Base-by-base conservation (phyloP, 371 early-diverging fungal genomes). In the Mucor circinelloides region DNA sequence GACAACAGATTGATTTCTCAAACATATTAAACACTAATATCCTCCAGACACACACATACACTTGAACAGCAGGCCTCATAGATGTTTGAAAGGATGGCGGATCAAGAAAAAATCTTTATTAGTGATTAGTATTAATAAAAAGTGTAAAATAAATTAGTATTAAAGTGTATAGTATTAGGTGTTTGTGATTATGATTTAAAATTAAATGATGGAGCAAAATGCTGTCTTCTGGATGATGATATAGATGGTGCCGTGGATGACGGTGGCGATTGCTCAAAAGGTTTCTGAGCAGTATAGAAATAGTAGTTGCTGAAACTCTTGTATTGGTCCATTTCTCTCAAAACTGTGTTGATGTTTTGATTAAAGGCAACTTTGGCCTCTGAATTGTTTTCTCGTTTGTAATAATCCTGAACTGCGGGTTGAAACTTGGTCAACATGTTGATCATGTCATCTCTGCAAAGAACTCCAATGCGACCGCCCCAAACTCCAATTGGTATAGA, bases 401-500 rank as follows among this genome's bases (percentile, higher is more conserved):
- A 64, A 27, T 66, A 59, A 1, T 57, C 56, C n/a, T 25, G 7
- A 7, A 70, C 58, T 17, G 64, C 67, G 1, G 65, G 63, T 32
- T 68, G 64, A 19, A 68, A 65, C 21, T 69, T 71, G 25, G 65
- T 73, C 17, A 76, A n/a, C 50, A 76, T 61, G 32, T 71, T 38
- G 19, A 71, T 54, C 54, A 73, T 68, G 28, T 76, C 77, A 13
- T 76, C 77, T 61, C 61, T 62, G 30, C 68, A 76, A 4, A 76
- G 56, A 8, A 76, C 77, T 10, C 77, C 77, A 21, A 76, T 62
- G 6, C 74, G 71, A 17, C 77, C 77, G 15, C 77, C 77, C 77
- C 77, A 76, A 19, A 73, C 56, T 6, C 77, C 77, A 46, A 76
- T 74, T 21, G 77, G 77, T 64, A 76, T 66, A n/a, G 77, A 76